Conservation (phyloP, 352 stramenopile species). For the Pythium phragmitis region DNA sequence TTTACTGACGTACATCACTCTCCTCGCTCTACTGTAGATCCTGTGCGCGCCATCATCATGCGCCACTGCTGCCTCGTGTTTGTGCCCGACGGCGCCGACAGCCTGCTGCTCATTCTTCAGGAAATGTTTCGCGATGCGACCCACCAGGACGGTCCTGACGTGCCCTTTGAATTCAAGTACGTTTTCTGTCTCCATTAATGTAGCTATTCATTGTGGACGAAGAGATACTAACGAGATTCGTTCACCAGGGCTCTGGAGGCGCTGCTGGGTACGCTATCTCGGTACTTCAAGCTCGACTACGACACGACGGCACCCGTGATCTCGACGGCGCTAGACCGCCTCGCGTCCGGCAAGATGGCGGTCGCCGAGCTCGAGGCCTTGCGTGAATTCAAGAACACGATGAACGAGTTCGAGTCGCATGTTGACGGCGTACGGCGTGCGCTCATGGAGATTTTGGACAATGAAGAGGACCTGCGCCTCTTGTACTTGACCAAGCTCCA, state of each 20-base stretch:
- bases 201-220: background rate
- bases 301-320: slow-evolving; percentile 41
- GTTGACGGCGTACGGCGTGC: slow-evolving; percentile 55
- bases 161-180: slow-evolving; percentile 76
- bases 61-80: slow-evolving; percentile 42
- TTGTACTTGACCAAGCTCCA: slow-evolving; percentile 71
- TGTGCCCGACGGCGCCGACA: slow-evolving; percentile 47
- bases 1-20: no score
- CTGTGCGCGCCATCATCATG: slow-evolving; percentile 75
- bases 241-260: slow-evolving; percentile 31
- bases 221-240: background rate
- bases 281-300: slow-evolving; percentile 57
- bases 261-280: slow-evolving; percentile 50
- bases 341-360: slow-evolving; percentile 47
- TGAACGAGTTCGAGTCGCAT: slow-evolving; percentile 70
- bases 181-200: background rate
- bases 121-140: slow-evolving; percentile 54
- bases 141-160: slow-evolving; percentile 43
- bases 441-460: slow-evolving; percentile 68
- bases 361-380: slow-evolving; percentile 55
- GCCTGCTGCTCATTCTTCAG: slow-evolving; percentile 60
- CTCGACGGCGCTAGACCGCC: slow-evolving; percentile 41
- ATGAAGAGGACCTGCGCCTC: slow-evolving; percentile 65
- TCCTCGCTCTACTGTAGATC: slow-evolving; percentile 27
- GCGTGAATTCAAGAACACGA: slow-evolving; percentile 66